phyloP scores from a whole-genome alignment of 495 filamentous ascomycete genomes.

The Podospora pseudoanserina region DNA sequence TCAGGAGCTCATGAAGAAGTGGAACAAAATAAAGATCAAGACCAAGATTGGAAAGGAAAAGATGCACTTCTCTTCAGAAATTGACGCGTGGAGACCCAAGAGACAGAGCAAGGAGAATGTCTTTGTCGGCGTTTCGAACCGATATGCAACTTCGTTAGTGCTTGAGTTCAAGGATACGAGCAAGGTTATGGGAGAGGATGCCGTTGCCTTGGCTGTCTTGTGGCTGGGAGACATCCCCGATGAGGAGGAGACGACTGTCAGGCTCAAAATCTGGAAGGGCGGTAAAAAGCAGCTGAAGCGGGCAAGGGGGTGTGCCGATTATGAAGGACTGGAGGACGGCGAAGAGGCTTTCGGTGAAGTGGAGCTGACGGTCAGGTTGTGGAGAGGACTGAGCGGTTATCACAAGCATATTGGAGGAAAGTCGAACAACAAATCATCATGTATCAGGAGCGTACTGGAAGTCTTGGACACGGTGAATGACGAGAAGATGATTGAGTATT shows the following conservation, averaged over 20 bases:
- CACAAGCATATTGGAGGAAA: slow-evolving; percentile 49
- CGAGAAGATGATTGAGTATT: slow-evolving; percentile 42
- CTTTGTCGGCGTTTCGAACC: slow-evolving; percentile 56
- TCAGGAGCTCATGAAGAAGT: slow-evolving; percentile 36
- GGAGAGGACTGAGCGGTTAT: slow-evolving; percentile 55
- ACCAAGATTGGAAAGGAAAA: slow-evolving; percentile 53
- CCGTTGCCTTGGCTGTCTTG: slow-evolving; percentile 54
- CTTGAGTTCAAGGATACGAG: slow-evolving; percentile 51
- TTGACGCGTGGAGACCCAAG: slow-evolving; percentile 13
- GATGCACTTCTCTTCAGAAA: slow-evolving; percentile 43
- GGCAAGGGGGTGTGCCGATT: slow-evolving; percentile 37
- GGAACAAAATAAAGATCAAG: slow-evolving; percentile 53
- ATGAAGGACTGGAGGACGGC: slow-evolving; percentile 37
- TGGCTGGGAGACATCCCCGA: slow-evolving; percentile 66
- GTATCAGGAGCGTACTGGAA: slow-evolving; percentile 56
- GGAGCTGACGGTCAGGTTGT: slow-evolving; percentile 52
- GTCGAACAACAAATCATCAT: slow-evolving; percentile 40
- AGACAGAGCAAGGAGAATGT: slow-evolving; percentile 44
- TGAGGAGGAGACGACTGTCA: slow-evolving; percentile 54
- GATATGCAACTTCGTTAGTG: slow-evolving; percentile 57
- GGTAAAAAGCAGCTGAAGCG: slow-evolving; percentile 45
- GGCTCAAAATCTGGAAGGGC: slow-evolving; percentile 55
- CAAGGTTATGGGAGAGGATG: slow-evolving; percentile 48
- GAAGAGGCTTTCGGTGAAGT: slow-evolving; percentile 55
- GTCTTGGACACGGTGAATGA: slow-evolving; percentile 59